Base-by-base conservation (phyloP, 2,329 filamentous ascomycete genomes). In the Ophiostoma novo-ulmi region DNA sequence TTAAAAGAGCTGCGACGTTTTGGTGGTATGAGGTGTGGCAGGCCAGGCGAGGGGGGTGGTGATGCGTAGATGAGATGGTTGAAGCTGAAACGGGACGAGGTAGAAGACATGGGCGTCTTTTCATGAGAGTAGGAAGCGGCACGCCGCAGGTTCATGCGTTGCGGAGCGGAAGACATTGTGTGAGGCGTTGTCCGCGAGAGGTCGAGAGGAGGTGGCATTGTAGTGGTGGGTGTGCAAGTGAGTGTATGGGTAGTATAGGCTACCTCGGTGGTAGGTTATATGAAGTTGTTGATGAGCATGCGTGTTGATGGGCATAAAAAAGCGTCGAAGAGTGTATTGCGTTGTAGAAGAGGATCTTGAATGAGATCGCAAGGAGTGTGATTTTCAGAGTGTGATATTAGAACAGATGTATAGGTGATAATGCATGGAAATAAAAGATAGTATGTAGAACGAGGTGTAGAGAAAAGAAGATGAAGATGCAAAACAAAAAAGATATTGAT, bases 21-120 rank as follows among this genome's bases (percentile, higher is more conserved):
- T 35, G 35, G 85, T 17, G 88, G 88, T 14, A 74, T 82, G 69
- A 91, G 83, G 17, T 87, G 88, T 14, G 90, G 91, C 68, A 93
- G 85, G 73, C 87, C 87, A 1, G 90, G 91, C 1, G 89, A 94
- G 44, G 86, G 85, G 4, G 90, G 89, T 36, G 90, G 91, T 1
- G 84, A 84, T 36, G 87, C 88, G 78, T 87, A 89, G 75, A 89
- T 81, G 55, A 91, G 84, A 73, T 91, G 87, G 75, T 89, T 89
- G 79, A 90, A 88, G 78, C 81, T 87, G 79, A 89, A 89, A 66
- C 86, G 82, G 22, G 87, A 88, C 44, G 84, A 89, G 36, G 84
- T 89, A 68, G 86, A 86, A 35, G 86, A 89, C 11, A 86, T 76
- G 7, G 85, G 84, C 0, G 78, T 81, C 76, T 79, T 84, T 74